phyloP scores from a whole-genome alignment of 1,139 yeast species.

The Yamadazyma mexicana region DNA sequence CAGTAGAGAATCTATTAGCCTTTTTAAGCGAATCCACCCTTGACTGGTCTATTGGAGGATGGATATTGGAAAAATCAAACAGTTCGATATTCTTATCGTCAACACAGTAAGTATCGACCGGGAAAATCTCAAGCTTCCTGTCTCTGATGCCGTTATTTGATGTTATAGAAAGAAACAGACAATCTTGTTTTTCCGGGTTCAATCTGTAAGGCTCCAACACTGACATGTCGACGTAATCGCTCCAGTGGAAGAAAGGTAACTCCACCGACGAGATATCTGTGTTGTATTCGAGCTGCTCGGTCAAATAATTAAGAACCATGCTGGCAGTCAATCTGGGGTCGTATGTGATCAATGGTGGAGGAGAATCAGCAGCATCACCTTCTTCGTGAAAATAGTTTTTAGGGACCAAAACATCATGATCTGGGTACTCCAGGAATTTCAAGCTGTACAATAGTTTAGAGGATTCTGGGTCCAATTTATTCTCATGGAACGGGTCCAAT shows the following conservation, averaged over 20 bases:
- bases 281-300: conserved; percentile 9
- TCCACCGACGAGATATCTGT: conserved; percentile 6
- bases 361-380: conserved; percentile 4
- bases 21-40: conserved; percentile 7
- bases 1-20: conserved; percentile 20
- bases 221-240: conserved; percentile 34
- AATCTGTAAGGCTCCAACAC: conserved; percentile 21
- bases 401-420: conserved; percentile 4
- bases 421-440: neutral
- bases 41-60: conserved; percentile 3
- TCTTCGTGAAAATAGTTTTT: conserved; percentile 10
- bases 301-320: conserved; percentile 22
- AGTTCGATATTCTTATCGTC: conserved; percentile 26
- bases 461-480: conserved; percentile 3
- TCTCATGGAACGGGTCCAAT: conserved; percentile 6
- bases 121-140: conserved; percentile 18
- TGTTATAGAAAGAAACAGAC: conserved; percentile 24
- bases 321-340: conserved; percentile 39
- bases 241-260: conserved; percentile 36
- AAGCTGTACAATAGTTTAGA: conserved; percentile 1
- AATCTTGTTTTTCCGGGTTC: conserved; percentile 17
- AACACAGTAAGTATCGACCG: conserved; percentile 26
- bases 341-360: conserved; percentile 19
- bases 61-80: conserved; percentile 3
- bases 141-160: conserved; percentile 17